phyloP scores from a whole-genome alignment of 129 eudicot species.

The Flaveria ramosissima region DNA sequence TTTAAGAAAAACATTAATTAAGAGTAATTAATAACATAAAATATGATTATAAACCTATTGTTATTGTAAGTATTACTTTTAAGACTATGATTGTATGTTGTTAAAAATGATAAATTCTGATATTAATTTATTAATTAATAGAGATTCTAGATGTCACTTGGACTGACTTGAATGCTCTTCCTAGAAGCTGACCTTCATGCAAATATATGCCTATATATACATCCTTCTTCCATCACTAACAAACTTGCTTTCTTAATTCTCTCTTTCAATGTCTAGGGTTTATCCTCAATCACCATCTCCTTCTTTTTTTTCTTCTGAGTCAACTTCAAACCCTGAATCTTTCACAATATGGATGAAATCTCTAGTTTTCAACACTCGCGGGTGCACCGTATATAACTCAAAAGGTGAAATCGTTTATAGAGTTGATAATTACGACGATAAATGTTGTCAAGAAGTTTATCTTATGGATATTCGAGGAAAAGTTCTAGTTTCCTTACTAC shows the following conservation, averaged over 20 bases:
- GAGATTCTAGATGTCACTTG: constrained; percentile 22
- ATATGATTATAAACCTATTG: too few species aligned
- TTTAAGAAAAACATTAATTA: too few species aligned
- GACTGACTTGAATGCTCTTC: constrained; percentile 35
- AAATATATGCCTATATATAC: constrained; percentile 25
- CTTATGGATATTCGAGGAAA: constrained; percentile 63
- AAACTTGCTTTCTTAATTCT: constrained; percentile 10
- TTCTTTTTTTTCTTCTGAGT: constrained; percentile 22
- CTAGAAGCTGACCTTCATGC: constrained; percentile 38
- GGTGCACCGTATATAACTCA: constrained; percentile 64
- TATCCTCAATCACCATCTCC: constrained; percentile 38
- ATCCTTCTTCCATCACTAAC: constrained; percentile 26
- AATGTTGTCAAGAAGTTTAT: constrained; percentile 44
- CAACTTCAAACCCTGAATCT: constrained; percentile 37
- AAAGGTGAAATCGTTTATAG: constrained; percentile 55
- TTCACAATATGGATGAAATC: constrained; percentile 88
- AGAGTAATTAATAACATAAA: too few species aligned
- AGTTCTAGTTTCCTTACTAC: constrained; percentile 51
- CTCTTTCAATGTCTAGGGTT: constrained; percentile 54
- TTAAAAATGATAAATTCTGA: neutral
- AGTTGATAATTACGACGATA: constrained; percentile 62
- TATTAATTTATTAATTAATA: constrained; percentile 2
- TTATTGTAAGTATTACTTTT: neutral
- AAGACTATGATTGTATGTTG: neutral
- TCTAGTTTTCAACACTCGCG: constrained; percentile 57